These are phyloP conservation scores for Arabidopsis arenosa DNA, from an alignment of 345 rosid species.

Conservation along the genomic window DNA sequence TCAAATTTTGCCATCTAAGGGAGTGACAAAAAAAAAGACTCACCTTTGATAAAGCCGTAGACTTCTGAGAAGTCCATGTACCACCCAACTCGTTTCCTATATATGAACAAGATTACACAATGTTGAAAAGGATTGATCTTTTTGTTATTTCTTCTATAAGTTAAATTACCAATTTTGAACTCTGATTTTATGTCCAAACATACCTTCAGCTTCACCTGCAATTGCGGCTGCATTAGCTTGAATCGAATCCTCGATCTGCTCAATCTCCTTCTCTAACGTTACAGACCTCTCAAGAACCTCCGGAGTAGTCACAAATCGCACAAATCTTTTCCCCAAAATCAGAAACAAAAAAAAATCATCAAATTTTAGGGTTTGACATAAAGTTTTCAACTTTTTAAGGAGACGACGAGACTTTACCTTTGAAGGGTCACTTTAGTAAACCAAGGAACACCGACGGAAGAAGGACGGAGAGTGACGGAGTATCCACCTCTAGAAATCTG, in stretches of 20 bases:
- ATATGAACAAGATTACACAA: background rate
- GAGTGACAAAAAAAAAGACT: background rate
- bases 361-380: background rate
- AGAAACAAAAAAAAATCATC: background rate
- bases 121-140: background rate
- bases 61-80: conserved; percentile 56
- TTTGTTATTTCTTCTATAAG: background rate
- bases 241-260: conserved; percentile 80
- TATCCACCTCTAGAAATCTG: conserved; percentile 94
- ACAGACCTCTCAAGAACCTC: conserved; percentile 98
- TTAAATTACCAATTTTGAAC: background rate
- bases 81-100: conserved; percentile 52
- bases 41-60: conserved; percentile 62
- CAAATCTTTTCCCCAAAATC: conserved; percentile 60
- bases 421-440: conserved; percentile 90
- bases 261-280: conserved; percentile 79
- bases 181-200: conserved; percentile 14
- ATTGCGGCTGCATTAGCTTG: conserved; percentile 63
- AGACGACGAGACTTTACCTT: conserved; percentile 52
- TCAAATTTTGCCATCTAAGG: background rate
- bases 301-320: conserved; percentile 89
- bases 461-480: conserved; percentile 77
- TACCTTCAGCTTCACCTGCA: conserved; percentile 62
- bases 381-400: background rate
- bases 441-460: conserved; percentile 62